Base-by-base conservation (phyloP, 2,329 filamentous ascomycete genomes). In the Pseudocercospora macadamiae region DNA sequence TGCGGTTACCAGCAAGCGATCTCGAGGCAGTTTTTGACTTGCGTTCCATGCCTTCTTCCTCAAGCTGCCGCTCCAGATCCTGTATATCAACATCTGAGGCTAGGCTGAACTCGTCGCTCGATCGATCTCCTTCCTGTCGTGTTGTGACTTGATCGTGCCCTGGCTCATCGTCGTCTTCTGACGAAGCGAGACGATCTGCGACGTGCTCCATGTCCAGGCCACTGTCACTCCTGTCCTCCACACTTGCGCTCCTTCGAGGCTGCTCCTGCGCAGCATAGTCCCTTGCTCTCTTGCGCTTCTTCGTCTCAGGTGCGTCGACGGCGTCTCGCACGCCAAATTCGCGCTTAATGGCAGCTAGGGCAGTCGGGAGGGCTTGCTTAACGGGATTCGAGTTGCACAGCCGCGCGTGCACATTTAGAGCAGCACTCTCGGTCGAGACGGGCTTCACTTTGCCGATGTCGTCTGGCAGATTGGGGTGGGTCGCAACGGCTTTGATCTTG, bases 361-460 rank as follows among this genome's bases (percentile, higher is more conserved):
- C 74, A 32, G 76, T 76, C 19, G 79, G 77, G 42, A 86, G 70
- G 2, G 79, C 81, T 63, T 82, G 79, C 70, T 82, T 82, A 10
- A 86, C 83, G 0, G 82, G 83, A 54, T 79, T 81, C 12, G 84
- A 83, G 60, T 85, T 87, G 68, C 83, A 86, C 52, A 88, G 64
- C 53, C 85, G 74, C 12, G 83, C 85, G 47, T 79, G 75, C 12
- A 88, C 83, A 73, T 87, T 87, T 16, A 82, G 75, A 53, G 79
- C 76, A 1, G 82, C 79, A 0, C 74, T 62, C 57, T 80, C 80
- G 49, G 73, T 53, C 16, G 76, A 71, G 5, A 76, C 70, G 12
- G 76, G 70, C 3, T 71, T 70, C 26, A 63, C 77, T 62, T 71
- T 76, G 63, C 71, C 72, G 57, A 75, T 69, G 53, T 71, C 74